Percentiles rank a stretch among this genome's conserved stretches.
Evolutionary conservation across 306 rosid genomes (phyloP).

Genomic region (Prunus fruticosa): DNA sequence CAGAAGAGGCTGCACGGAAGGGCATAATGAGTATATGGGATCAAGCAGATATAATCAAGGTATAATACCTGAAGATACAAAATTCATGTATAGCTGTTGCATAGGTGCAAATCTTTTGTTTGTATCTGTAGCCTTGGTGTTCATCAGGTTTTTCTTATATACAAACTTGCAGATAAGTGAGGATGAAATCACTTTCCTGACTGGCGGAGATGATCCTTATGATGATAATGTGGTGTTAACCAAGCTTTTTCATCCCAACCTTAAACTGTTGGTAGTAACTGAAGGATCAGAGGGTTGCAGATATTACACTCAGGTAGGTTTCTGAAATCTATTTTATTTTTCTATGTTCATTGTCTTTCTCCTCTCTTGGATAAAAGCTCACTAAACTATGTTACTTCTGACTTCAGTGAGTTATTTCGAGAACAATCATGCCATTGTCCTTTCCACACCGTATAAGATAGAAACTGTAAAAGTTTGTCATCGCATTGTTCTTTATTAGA

Average conservation of each 20-base stretch:
- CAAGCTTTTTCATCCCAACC: conserved; percentile 70
- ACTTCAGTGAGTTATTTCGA: background rate
- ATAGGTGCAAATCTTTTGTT: background rate
- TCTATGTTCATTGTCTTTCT: background rate
- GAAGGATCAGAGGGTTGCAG: conserved; percentile 81
- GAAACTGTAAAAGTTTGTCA: background rate
- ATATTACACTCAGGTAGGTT: conserved; percentile 68
- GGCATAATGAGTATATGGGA: conserved; percentile 87
- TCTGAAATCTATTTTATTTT: background rate
- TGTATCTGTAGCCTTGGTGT: background rate
- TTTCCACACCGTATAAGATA: background rate
- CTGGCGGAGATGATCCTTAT: conserved; percentile 65
- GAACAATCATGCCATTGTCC: background rate
- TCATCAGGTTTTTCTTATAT: conserved; percentile 13
- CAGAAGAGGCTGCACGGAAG: conserved; percentile 62
- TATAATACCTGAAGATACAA: conserved; percentile 7
- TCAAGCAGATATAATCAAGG: conserved; percentile 86
- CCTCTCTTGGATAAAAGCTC: background rate
- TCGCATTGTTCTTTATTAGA: background rate
- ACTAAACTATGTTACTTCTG: background rate
- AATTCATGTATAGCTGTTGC: background rate
- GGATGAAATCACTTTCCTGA: conserved; percentile 72
- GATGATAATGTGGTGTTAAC: conserved; percentile 68
- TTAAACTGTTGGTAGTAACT: conserved; percentile 66
- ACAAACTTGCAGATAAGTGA: conserved; percentile 63